phyloP scores from a whole-genome alignment of 371 early-diverging fungal genomes.

The Lichtheimia corymbifera region DNA sequence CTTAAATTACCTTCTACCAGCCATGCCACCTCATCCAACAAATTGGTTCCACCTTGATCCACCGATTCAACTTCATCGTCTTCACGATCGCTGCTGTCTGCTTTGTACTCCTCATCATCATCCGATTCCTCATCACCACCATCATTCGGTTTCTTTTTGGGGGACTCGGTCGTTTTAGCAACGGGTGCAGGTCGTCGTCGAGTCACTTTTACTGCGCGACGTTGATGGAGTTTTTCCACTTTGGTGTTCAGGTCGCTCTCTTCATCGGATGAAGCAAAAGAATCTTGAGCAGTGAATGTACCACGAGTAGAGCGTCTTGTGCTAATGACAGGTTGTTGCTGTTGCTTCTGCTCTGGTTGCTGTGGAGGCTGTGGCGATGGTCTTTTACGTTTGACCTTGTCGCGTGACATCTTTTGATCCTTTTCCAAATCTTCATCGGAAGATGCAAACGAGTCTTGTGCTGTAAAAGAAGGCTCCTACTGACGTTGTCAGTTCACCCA shows the following conservation, averaged over 20 bases:
- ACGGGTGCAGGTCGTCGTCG: neutral
- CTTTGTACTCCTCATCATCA: neutral
- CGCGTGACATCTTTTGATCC: neutral
- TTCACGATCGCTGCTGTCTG: neutral
- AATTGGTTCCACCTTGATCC: neutral
- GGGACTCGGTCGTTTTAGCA: neutral
- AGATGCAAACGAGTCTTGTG: neutral
- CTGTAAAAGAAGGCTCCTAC: neutral
- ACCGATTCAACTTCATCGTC: neutral
- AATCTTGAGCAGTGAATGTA: constrained; percentile 6
- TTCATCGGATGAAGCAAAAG: constrained; percentile 8
- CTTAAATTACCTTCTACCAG: constrained; percentile 6
- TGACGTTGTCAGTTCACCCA: too few relatives aligned
- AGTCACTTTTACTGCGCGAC: neutral
- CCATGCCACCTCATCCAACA: constrained; percentile 7
- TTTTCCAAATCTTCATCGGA: neutral
- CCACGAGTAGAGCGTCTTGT: neutral
- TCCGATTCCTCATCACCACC: neutral
- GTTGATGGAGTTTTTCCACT: neutral
- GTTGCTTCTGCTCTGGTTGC: neutral
- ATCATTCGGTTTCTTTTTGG: neutral
- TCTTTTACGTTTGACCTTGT: neutral
- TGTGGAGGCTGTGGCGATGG: neutral
- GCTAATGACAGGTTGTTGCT: neutral
- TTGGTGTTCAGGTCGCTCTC: neutral